Conservation (phyloP, 495 filamentous ascomycete genomes). For the Penicillium simplicissimum region DNA sequence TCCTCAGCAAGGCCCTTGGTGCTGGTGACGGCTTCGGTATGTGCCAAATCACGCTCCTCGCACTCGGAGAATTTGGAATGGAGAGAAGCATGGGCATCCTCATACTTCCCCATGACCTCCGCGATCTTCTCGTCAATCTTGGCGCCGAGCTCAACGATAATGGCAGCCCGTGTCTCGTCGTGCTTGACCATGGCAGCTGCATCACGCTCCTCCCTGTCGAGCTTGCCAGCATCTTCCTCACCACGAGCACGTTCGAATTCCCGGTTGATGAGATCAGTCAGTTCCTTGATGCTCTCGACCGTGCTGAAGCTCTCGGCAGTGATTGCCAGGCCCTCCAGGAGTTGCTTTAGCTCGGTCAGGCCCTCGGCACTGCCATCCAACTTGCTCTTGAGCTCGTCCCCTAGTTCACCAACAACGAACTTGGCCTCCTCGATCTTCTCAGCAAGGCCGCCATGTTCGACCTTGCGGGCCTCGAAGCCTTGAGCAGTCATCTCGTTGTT, state of each 20-base stretch:
- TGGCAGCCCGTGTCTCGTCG: conserved; percentile 57
- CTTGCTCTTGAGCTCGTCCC: conserved; percentile 65
- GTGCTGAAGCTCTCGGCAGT: conserved; percentile 60
- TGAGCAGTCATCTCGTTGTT: conserved; percentile 74
- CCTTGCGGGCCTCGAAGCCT: conserved; percentile 74
- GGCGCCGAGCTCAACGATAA: conserved; percentile 55
- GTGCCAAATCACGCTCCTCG: conserved; percentile 63
- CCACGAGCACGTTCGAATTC: conserved; percentile 80
- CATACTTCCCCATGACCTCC: conserved; percentile 77
- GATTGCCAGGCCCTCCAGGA: conserved; percentile 62
- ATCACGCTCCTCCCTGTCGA: conserved; percentile 76
- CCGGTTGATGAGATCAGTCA: conserved; percentile 73
- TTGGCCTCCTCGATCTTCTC: conserved; percentile 62
- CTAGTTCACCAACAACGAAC: conserved; percentile 66
- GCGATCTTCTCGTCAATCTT: conserved; percentile 81
- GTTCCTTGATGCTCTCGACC: conserved; percentile 69
- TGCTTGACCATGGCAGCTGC: conserved; percentile 69
- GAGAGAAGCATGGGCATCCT: conserved; percentile 69
- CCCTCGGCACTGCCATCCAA: conserved; percentile 58
- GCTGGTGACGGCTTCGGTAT: conserved; percentile 66
- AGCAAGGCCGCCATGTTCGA: conserved; percentile 59
- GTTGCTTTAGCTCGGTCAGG: conserved; percentile 55
- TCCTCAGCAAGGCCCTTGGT: conserved; percentile 83
- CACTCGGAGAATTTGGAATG: conserved; percentile 68
- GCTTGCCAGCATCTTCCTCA: conserved; percentile 65